These are phyloP conservation scores for Tricharina praecox DNA, from an alignment of 495 filamentous ascomycete species.

Conservation along the genomic window DNA sequence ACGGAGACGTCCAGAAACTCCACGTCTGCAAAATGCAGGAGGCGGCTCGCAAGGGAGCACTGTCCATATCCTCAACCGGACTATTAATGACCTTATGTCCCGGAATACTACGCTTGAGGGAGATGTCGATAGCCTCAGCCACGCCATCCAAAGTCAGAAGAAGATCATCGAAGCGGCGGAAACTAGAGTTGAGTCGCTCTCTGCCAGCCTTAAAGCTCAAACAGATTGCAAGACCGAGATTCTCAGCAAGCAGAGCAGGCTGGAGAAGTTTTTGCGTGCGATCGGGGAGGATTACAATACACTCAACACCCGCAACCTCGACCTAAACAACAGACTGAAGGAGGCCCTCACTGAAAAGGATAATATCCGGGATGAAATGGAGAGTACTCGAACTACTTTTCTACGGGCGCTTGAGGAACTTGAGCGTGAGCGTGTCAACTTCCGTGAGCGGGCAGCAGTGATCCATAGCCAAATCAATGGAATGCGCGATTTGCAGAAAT, in stretches of 20 bases:
- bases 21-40: too few relatives aligned
- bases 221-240: conserved; percentile 12
- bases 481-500: too few relatives aligned
- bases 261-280: conserved; percentile 22
- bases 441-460: too few relatives aligned
- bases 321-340: conserved; percentile 11
- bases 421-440: too few relatives aligned
- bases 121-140: conserved; percentile 6
- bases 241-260: conserved; percentile 10
- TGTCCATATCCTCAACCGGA: not conserved
- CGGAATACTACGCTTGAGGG: conserved; percentile 20
- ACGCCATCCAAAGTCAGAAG: not conserved
- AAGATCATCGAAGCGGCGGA: conserved; percentile 6
- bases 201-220: not conserved
- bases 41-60: not conserved
- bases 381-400: conserved; percentile 9
- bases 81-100: conserved; percentile 15
- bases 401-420: too few relatives aligned
- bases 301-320: conserved; percentile 15
- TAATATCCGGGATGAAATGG: conserved; percentile 1
- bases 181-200: conserved; percentile 9
- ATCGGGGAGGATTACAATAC: conserved; percentile 22
- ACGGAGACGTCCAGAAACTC: too few relatives aligned
- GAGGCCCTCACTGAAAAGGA: conserved; percentile 14
- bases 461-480: too few relatives aligned